Evolutionary conservation across 139 green algal genomes (phyloP), one percentile per base, ranked within the genome.

Genomic region (Chlamydomonas asymmetrica): DNA sequence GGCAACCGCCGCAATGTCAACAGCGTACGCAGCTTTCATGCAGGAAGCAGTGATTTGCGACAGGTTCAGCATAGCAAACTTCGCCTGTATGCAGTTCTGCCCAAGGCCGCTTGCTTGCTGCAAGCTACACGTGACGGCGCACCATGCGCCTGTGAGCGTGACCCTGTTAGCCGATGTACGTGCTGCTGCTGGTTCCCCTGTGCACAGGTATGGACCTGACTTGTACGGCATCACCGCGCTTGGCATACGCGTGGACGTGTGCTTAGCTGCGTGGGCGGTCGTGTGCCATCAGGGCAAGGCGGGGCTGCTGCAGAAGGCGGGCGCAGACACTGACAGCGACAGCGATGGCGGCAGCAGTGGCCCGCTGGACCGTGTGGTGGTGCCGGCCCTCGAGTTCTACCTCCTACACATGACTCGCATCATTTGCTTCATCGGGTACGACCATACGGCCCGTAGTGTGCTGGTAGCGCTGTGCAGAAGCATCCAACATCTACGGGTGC

Each of bases 131-230:
- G 18, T 31, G 32, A 64, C 20, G 9, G 9, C 57, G 18, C 57
- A 45, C 31, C 8, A 41, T 43, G 7, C 32, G n/a, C 31, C 22
- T n/a, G 29, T 41, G 43, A 49, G 29, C n/a, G 22, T 48, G 27
- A 41, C 32, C 32, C 9, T 48, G 22, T 43, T 9, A 41, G 8
- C 31, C 61, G 32, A 29, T 9, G 10, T 45, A 10, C 32, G 20
- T 37, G 9, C 18, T 31, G 18, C 9, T 9, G 32, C 29, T n/a
- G 18, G 57, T 27, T 27, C 57, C 18, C 32, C 18, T 27, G 9
- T 31, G 25, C 63, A 75, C 39, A 75, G 71, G 75, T 82, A 82
- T 74, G 81, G 81, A 43, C 80, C 80, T 23, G 80, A 86, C 48
- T 48, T 86, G 37, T 86, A 86, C 65, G 38, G 41, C 41, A 52